These are phyloP conservation scores for Corymbia calophylla DNA, from an alignment of 441 rosid species.

Conservation along the genomic window DNA sequence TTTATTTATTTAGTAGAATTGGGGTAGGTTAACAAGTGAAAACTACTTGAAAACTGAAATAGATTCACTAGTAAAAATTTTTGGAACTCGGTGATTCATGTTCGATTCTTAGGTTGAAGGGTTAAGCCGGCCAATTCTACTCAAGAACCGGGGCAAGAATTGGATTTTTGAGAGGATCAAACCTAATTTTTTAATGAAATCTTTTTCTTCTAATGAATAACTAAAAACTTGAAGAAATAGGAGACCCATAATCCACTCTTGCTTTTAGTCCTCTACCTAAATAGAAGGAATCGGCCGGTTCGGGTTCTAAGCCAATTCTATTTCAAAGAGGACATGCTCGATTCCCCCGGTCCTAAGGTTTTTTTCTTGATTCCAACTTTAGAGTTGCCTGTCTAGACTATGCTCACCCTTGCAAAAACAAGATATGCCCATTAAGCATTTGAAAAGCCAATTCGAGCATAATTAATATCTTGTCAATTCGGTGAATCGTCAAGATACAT, in stretches of 20 bases:
- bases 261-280: not conserved
- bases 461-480: not conserved
- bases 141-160: not conserved
- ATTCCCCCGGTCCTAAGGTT: fast-evolving
- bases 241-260: not conserved
- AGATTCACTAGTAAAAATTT: not conserved
- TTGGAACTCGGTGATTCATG: not conserved
- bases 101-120: not conserved
- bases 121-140: no score
- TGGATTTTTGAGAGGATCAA: not conserved
- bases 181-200: not conserved
- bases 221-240: not conserved
- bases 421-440: not conserved
- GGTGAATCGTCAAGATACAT: not conserved
- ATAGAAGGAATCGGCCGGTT: not conserved
- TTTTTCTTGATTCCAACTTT: not conserved
- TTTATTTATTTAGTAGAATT: no score
- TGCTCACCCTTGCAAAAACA: not conserved
- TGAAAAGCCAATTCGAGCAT: fast-evolving
- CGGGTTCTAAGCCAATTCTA: not conserved
- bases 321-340: not conserved
- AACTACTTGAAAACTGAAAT: no score
- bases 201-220: not conserved
- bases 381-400: fast-evolving
- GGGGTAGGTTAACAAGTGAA: no score